phyloP scores from a whole-genome alignment of 768 basidiomycete genomes.

The Collybia mongolica region DNA sequence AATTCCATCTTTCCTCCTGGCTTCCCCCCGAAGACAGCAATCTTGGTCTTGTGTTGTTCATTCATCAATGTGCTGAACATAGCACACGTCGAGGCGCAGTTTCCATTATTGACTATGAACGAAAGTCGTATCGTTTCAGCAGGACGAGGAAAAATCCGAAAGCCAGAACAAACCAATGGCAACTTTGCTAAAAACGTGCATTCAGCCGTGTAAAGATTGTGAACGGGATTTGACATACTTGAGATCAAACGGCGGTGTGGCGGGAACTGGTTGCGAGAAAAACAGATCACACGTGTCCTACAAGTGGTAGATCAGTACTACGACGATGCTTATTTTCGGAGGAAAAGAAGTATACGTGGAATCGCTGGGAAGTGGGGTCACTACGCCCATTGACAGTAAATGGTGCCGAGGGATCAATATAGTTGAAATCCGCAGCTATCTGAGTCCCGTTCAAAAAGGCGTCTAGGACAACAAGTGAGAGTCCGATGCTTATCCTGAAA shows the following conservation, averaged over 20 bases:
- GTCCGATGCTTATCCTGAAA: not conserved
- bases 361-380: slow-evolving; percentile 47
- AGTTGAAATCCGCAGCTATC: slow-evolving; percentile 38
- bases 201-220: not conserved
- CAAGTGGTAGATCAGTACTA: not conserved
- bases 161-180: slow-evolving; percentile 36
- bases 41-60: slow-evolving; percentile 50
- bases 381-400: slow-evolving; percentile 40
- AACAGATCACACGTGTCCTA: slow-evolving; percentile 44
- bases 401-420: slow-evolving; percentile 40
- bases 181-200: slow-evolving; percentile 30
- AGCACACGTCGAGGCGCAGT: slow-evolving; percentile 62
- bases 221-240: slow-evolving; percentile 22
- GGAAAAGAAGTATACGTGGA: slow-evolving; percentile 28
- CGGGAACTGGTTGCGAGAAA: slow-evolving; percentile 37
- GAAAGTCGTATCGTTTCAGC: not conserved
- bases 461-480: slow-evolving; percentile 21
- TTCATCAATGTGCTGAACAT: slow-evolving; percentile 64
- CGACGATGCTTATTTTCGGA: not conserved
- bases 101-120: slow-evolving; percentile 36
- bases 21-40: slow-evolving; percentile 58
- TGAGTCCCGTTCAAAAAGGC: slow-evolving; percentile 47
- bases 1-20: slow-evolving; percentile 48
- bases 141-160: no score
- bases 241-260: slow-evolving; percentile 44